A percentile compares a stretch with the other conserved stretches of the same genome.
Evolutionary conservation across 805 yeast species (phyloP).

Genomic region (Blastobotrys mokoenaii): DNA sequence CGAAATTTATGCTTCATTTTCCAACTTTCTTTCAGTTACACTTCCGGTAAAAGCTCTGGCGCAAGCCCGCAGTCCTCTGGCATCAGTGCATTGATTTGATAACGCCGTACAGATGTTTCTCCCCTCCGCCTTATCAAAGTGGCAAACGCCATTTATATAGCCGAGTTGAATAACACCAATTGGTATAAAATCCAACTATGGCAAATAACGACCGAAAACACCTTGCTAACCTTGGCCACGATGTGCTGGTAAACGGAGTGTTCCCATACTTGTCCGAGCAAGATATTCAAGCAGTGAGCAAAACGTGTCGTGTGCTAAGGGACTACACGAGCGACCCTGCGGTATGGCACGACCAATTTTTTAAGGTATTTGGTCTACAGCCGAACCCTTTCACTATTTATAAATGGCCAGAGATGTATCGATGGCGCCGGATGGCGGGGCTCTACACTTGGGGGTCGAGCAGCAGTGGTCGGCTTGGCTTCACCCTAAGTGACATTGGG

Average conservation of each 20-base stretch:
- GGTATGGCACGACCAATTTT: constrained; percentile 39
- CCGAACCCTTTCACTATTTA: constrained; percentile 35
- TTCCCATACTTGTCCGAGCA: constrained; percentile 16
- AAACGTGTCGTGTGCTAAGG: constrained; percentile 34
- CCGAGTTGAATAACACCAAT: too few relatives aligned
- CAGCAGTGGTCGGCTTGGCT: constrained; percentile 41
- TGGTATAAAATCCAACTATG: background rate
- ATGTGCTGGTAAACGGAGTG: constrained; percentile 16
- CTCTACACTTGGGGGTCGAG: constrained; percentile 46
- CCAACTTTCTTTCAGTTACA: too few relatives aligned
- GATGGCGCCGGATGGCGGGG: constrained; percentile 32
- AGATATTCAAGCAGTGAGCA: constrained; percentile 36
- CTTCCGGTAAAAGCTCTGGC: too few relatives aligned
- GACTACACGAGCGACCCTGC: constrained; percentile 31
- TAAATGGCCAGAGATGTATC: constrained; percentile 46
- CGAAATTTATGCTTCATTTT: too few relatives aligned
- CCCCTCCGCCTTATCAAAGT: too few relatives aligned
- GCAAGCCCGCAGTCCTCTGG: too few relatives aligned
- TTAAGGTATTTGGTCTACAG: constrained; percentile 37
- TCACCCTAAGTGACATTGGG: background rate
- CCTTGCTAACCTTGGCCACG: constrained; percentile 13
- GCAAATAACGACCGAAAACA: background rate
- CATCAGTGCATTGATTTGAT: too few relatives aligned
- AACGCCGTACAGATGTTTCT: too few relatives aligned
- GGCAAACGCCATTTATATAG: too few relatives aligned